Evolutionary conservation across 495 filamentous ascomycete genomes (phyloP), one percentile per base, ranked within the genome.

Genomic region (Tuber borchii): DNA sequence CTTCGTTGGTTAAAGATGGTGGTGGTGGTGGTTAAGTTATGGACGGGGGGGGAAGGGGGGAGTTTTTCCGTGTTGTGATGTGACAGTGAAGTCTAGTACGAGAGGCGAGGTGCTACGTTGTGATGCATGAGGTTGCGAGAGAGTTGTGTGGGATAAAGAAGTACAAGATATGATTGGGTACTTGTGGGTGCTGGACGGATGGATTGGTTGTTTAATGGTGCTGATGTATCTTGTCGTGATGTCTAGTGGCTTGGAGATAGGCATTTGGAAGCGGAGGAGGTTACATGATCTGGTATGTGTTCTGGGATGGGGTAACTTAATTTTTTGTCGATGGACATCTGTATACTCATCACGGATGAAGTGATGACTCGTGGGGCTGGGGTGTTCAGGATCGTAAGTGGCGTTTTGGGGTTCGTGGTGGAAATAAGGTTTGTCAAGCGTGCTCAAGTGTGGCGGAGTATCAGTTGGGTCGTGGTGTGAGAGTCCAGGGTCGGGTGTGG

Each of bases 401-500:
- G n/a, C n/a, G 51, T 31, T 61, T 61, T 31, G 51, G 2, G 2
- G n/a, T 14, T 31, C 12, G 51, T 8, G 26, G 51, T 61, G 51
- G 51, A 61, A 61, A 61, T 61, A 61, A 61, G 51, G 51, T 61
- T 61, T 61, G 51, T 61, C 4, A 31, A 61, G n/a, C n/a, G n/a
- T 61, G 51, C n/a, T 31, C 12, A 26, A 5, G 51, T 31, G 51
- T 61, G 51, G 51, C 51, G 51, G 14, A 20, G n/a, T 16, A 26
- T 61, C 10, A 2, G n/a, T 26, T 26, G 51, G 51, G 51, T 31
- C 39, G 51, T 12, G 51, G 51, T 61, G n/a, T n/a, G 20, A 31
- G 22, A 31, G 51, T 16, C 12, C 12, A 14, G n/a, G 51, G n/a
- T 61, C 9, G 10, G n/a, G 51, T 14, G 51, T 61, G 51, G 51